Evolutionary conservation across 2,329 filamentous ascomycete genomes (phyloP).

Genomic region (Trichoderma aggressivum): DNA sequence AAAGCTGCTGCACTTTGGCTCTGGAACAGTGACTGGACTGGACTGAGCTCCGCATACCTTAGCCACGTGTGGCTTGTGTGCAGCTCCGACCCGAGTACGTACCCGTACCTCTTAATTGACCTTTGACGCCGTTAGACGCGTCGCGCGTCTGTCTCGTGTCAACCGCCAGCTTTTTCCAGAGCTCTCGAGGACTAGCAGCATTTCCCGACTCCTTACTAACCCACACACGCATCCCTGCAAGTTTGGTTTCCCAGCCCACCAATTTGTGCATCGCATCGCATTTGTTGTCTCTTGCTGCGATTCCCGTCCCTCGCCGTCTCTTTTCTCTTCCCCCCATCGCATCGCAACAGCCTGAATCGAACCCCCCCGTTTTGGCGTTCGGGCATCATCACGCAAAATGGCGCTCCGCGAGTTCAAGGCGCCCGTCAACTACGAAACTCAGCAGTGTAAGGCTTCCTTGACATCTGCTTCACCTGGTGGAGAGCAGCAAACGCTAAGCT

Average conservation of each 20-base stretch:
- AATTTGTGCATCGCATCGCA: constrained; percentile 30
- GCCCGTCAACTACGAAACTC: constrained; percentile 82
- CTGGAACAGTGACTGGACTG: background rate
- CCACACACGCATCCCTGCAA: constrained; percentile 25
- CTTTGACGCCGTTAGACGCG: constrained; percentile 20
- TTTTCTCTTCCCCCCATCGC: background rate
- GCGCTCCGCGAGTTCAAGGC: constrained; percentile 77
- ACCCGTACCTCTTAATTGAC: constrained; percentile 18
- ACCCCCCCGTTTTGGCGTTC: constrained; percentile 21
- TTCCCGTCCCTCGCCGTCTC: background rate
- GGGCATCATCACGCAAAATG: constrained; percentile 53
- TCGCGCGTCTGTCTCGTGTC: constrained; percentile 37
- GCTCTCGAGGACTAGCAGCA: background rate
- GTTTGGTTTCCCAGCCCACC: constrained; percentile 30
- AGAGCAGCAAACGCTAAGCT: background rate
- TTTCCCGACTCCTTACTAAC: constrained; percentile 10
- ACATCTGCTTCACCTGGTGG: background rate
- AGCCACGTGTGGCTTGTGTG: constrained; percentile 16
- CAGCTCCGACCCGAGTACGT: constrained; percentile 5
- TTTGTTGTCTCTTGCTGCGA: background rate
- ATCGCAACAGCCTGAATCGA: constrained; percentile 21
- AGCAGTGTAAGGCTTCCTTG: constrained; percentile 67
- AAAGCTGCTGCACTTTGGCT: background rate
- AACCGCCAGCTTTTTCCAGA: constrained; percentile 2
- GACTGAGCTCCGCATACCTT: background rate